Base-by-base conservation (phyloP, 257 asterid species). In the Fraxinus quadrangulata region DNA sequence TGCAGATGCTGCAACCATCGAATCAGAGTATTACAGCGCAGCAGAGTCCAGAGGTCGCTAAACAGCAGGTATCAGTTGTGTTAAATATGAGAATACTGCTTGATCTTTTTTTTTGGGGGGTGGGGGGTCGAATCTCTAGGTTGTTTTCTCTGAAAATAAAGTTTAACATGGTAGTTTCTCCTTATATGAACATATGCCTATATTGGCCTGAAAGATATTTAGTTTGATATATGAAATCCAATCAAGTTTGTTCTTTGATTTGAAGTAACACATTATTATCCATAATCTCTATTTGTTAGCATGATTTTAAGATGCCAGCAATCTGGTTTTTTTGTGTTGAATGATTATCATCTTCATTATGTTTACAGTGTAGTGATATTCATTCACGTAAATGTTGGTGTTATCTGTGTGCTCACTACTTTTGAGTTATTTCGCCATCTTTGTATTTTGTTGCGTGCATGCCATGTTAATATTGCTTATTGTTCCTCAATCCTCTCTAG, bases 1-100 rank as follows among this genome's bases (percentile, higher is more conserved):
- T 92, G 82, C 97, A 90, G 83, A 89, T 86, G 85, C 87, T 89
- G 81, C 97, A 92, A 72, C 96, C 97, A n/a, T 78, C 97, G 8
- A 88, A 82, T 79, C 93, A 85, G 74, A 88, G 73, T 83, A 71
- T 80, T 82, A 75, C 86, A 21, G 73, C 88, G 61, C 96, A 84
- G 77, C 98, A 89, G 86, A 86, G 87, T 81, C 78, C 84, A 73
- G 85, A 84, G 77, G 81, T 87, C 74, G 78, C 85, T 79, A 89
- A 84, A 77, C 94, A 84, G 78, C 98, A 92, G 97, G 97, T 92
- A 87, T 59, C 51, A 31, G n/a, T 26, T 23, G 26, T 77, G 36
- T 28, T 17, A 51, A 34, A 36, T 31, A 24, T 74, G 47, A 71
- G 31, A 67, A 56, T 49, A 65, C 39, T 42, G 7, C 16, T 19